A percentile compares a stretch with the other conserved stretches of the same genome.
phyloP scores from a whole-genome alignment of 495 filamentous ascomycete species.

The Filosporella fistucella region DNA sequence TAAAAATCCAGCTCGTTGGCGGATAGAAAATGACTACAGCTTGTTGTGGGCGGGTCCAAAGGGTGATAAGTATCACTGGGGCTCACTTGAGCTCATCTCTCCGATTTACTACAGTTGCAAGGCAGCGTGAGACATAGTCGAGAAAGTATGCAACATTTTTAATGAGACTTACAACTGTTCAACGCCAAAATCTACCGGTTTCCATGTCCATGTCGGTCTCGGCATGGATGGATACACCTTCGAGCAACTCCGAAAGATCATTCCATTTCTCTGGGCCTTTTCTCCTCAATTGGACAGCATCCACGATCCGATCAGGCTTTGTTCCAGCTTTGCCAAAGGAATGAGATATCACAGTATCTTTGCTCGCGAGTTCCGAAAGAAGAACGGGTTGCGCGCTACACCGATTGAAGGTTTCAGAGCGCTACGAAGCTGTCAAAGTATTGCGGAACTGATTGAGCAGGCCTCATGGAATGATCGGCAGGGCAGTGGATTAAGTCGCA shows the following conservation, averaged over 20 bases:
- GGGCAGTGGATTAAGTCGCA: too few relatives aligned
- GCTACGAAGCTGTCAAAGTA: background rate
- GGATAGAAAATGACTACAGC: background rate
- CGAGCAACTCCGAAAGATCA: constrained; percentile 17
- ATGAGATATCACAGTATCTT: constrained; percentile 4
- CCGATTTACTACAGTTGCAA: background rate
- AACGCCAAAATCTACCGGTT: background rate
- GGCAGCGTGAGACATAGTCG: background rate
- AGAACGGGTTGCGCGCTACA: background rate
- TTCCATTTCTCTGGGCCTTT: constrained; percentile 32
- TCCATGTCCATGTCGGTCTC: background rate
- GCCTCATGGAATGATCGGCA: background rate
- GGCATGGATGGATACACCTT: background rate
- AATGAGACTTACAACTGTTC: background rate
- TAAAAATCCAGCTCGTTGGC: too few relatives aligned
- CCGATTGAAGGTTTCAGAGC: background rate
- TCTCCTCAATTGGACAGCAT: constrained; percentile 32
- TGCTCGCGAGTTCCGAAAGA: background rate
- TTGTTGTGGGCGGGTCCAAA: background rate
- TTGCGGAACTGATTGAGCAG: background rate
- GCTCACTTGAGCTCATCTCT: background rate
- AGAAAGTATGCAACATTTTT: background rate
- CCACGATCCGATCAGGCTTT: constrained; percentile 16
- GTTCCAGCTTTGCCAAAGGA: background rate
- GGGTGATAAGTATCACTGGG: background rate